Base-by-base conservation (phyloP, 164 flowering plant genomes). In the Protea cynaroides region DNA sequence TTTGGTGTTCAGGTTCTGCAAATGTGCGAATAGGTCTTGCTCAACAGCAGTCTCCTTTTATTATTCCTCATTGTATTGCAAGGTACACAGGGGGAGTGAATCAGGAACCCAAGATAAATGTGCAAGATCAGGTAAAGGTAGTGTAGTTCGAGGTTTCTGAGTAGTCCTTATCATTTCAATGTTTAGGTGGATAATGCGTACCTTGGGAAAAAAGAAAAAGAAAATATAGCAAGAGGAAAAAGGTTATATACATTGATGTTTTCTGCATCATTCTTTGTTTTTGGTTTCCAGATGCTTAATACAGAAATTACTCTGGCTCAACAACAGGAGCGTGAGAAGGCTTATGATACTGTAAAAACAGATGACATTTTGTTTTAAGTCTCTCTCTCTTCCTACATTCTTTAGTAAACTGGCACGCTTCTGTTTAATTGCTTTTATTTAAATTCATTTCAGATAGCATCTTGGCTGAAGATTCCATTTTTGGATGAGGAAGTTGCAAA, bases 41-140 rank as follows among this genome's bases (percentile, higher is more conserved):
- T 52, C 77, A 79, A 59, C 94, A 91, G 53, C 92, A 95, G 22
- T 50, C 71, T 43, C 99, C 99, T 13, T 79, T 85, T 24, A 83
- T 61, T 66, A 58, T 92, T 50, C 97, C 99, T 69, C 96, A 95
- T n/a, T 95, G 94, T 75, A 82, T 95, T 71, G 92, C 97, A 66
- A 80, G 96, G 7, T 75, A 80, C 53, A 76, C 82, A 25, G 74
- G 67, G 23, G 79, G 65, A 21, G 72, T 29, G 47, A 78, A 62
- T 23, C 79, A 72, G 67, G 68, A 66, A 43, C 71, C 74, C 8
- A 83, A 75, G 71, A 66, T 53, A 58, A 85, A 74, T 64, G 80
- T 86, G 63, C 85, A 81, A 69, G 99, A 95, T 74, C 97, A 95
- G 89, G 99, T 87, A 14, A 61, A 8, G n/a, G 34, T 54, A 59